phyloP scores from a whole-genome alignment of 768 basidiomycete genomes.

The Boletus vinaceobasis region DNA sequence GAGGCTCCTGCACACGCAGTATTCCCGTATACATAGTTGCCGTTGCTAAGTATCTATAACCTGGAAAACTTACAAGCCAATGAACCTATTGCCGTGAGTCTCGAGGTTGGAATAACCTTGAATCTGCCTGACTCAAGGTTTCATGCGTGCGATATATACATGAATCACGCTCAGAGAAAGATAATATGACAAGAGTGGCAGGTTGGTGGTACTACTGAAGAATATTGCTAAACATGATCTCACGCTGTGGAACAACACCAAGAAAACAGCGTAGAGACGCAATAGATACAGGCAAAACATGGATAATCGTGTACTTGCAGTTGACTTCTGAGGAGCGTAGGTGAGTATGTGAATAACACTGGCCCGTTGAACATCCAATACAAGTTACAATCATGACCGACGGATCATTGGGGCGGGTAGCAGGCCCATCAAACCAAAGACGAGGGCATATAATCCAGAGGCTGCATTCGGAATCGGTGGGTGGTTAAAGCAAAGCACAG shows the following conservation, averaged over 20 bases:
- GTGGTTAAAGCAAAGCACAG: not conserved
- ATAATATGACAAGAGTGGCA: not conserved
- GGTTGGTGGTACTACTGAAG: not conserved
- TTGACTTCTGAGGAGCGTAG: not conserved
- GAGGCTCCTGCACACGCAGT: too few species aligned
- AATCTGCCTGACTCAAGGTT: not conserved
- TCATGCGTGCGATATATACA: not conserved
- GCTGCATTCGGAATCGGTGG: slow-evolving; percentile 39
- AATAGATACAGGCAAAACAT: slow-evolving; percentile 13
- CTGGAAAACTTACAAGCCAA: too few species aligned
- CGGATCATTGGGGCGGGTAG: slow-evolving; percentile 61
- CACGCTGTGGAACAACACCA: not conserved
- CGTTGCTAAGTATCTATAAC: too few species aligned
- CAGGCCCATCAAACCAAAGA: slow-evolving; percentile 72
- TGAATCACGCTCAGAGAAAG: not conserved
- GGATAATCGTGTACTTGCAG: slow-evolving; percentile 6
- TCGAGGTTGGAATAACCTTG: too few species aligned
- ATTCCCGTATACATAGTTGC: too few species aligned
- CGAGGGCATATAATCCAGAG: slow-evolving; percentile 63
- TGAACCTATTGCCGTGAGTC: too few species aligned
- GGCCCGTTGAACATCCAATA: not conserved
- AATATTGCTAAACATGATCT: not conserved
- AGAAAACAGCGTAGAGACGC: slow-evolving; percentile 11
- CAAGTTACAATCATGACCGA: slow-evolving; percentile 40
- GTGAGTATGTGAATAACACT: not conserved